Evolutionary conservation across 2,329 filamentous ascomycete species (phyloP), one percentile per base, ranked within the genome.

Genomic region (Aaosphaeria arxii): DNA sequence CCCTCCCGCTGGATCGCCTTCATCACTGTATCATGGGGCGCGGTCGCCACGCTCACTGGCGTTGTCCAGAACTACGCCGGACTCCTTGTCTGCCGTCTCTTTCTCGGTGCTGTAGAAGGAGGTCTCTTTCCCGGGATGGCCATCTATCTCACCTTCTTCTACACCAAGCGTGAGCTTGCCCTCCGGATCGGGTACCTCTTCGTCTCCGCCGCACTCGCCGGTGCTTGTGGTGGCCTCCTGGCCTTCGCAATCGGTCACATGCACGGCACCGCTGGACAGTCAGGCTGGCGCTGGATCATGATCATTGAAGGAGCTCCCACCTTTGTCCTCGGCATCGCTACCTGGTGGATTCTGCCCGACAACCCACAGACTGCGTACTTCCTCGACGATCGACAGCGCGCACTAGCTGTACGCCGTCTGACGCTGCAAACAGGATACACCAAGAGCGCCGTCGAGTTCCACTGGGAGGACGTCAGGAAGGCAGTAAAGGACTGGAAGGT

Each of bases 401-500:
- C 77, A 5, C 73, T 90, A 7, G 78, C 85, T 50, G 62, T 70
- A 1, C 63, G 70, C 3, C 71, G 78, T 3, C 74, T 79, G n/a
- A 70, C 71, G 11, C 72, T 75, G 0, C 76, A 85, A 56, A 72
- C 77, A 1, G 73, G 73, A 0, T 68, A 74, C 44, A 74, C 74
- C 6, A 71, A 72, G 28, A 74, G 73, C 2, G 77, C 77, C 0
- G 73, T 81, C 36, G 69, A 77, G 30, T 81, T 84, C 54, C 76
- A 82, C 54, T 82, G 79, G 70, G 65, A 71, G 6, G 88, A 91
- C 59, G 85, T 89, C 61, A 72, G 77, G 53, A 80, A 80, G 47
- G 86, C 84, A 0, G 82, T 88, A 50, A 78, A 75, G 53, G 88
- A 92, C 67, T 90, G 86, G 86, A 90, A 87, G 64, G 81, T 89